Conservation (phyloP, 176 grass and related monocot species). For the Poa annua region DNA sequence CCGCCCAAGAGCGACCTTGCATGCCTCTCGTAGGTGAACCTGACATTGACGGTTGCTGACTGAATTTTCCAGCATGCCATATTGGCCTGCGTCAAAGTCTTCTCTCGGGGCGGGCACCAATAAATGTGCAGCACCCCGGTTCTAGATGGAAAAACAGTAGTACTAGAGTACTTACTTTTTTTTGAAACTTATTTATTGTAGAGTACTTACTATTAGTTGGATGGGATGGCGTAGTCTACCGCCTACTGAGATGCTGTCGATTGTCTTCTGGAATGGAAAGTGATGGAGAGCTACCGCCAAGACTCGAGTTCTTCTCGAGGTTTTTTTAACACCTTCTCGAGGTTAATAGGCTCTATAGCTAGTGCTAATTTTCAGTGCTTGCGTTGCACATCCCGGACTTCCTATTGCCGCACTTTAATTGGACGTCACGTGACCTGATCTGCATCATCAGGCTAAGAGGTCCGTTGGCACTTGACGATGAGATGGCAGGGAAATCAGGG, state of each 20-base stretch:
- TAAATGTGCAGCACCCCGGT: not conserved
- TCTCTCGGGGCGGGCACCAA: not conserved
- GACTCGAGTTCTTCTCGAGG: not conserved
- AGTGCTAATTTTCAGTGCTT: not conserved
- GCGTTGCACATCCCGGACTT: too few species aligned
- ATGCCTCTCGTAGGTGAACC: not conserved
- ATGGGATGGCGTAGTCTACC: not conserved
- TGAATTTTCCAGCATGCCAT: constrained; percentile 30
- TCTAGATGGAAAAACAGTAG: not conserved
- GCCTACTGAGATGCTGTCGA: not conserved
- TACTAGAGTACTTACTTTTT: not conserved
- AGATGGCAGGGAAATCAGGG: not conserved
- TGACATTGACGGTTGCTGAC: constrained; percentile 8
- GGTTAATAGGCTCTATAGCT: too few species aligned
- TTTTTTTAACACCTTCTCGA: too few species aligned
- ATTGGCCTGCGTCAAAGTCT: not conserved
- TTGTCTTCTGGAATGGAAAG: not conserved
- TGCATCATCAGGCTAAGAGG: too few species aligned
- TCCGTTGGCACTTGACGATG: not conserved
- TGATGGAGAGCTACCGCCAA: not conserved
- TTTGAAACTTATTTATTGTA: too few species aligned
- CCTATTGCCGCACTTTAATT: too few species aligned
- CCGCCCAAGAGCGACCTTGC: constrained; percentile 13
- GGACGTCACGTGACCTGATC: not conserved
- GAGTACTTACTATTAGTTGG: too few species aligned